Percentiles rank a stretch among this genome's conserved stretches.
Conservation (phyloP, 192 early-diverging fungal species). For the Rhizoclosmatium sp. region DNA sequence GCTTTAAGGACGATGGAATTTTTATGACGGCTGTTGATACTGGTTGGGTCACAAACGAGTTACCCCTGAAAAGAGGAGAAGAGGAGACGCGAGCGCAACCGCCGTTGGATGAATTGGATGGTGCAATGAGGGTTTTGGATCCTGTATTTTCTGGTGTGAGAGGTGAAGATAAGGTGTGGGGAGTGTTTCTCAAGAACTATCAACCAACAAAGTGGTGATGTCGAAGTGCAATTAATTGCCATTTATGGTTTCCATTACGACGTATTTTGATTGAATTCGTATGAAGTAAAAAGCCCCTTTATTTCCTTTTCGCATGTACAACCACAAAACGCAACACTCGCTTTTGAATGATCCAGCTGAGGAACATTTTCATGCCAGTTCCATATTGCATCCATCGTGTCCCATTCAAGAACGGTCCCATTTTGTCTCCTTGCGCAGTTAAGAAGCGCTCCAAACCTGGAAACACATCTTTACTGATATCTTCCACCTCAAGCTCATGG, state of each 20-base stretch:
- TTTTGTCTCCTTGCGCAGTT: not conserved
- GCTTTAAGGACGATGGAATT: constrained; percentile 45
- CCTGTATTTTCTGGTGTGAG: constrained; percentile 52
- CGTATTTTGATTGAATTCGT: too few species aligned
- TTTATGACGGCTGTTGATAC: constrained; percentile 64
- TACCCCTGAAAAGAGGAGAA: constrained; percentile 45
- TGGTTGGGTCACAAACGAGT: constrained; percentile 64
- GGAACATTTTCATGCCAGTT: not conserved
- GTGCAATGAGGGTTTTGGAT: constrained; percentile 60
- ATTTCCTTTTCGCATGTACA: constrained; percentile 12
- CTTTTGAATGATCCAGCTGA: constrained; percentile 1
- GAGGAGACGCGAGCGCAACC: constrained; percentile 46
- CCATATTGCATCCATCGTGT: constrained; percentile 16
- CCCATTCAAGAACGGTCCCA: not conserved
- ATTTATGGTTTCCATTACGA: too few species aligned
- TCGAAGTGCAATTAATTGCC: too few species aligned
- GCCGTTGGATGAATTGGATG: constrained; percentile 63
- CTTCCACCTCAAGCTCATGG: constrained; percentile 37
- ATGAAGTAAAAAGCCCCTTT: not conserved
- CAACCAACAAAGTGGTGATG: constrained; percentile 49
- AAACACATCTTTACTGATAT: constrained; percentile 48
- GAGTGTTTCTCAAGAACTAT: constrained; percentile 61
- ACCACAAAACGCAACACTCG: constrained; percentile 7
- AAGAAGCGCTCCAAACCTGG: constrained; percentile 44
- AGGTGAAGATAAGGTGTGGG: constrained; percentile 53